Base-by-base conservation (phyloP, 2,329 filamentous ascomycete species). In the Aureobasidium sp. region DNA sequence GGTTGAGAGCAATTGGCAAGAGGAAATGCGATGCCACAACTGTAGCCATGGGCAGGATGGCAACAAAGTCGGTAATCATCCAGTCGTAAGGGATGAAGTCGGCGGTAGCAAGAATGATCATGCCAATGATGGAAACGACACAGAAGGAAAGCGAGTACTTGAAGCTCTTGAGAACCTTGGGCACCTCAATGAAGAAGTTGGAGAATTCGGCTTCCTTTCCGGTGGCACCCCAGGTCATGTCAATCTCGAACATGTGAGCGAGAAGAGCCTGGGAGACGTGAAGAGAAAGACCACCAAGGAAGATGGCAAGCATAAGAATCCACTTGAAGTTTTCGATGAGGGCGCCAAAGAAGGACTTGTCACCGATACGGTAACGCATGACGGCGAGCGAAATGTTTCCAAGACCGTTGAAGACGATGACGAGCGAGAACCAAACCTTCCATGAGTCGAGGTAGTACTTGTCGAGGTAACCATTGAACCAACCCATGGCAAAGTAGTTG, bases 211-310 rank as follows among this genome's bases (percentile, higher is more conserved):
- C 84, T 77, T 96, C 91, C 76, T 95, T 95, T 44, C 86, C 83
- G 0, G 91, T 95, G 1, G 90, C 86, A 56, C 90, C 90, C 90
- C 90, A 94, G 3, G 84, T 84, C 87, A 94, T 93, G 75, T 94
- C 83, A 71, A 93, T 85, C 76, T 89, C 85, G 72, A 94, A 89
- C 84, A 94, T 90, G 78, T 95, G 91, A 5, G 86, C 82, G 50
- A 94, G 76, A 37, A 96, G 79, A 1, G 90, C 90, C 72, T 92
- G 87, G 34, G 85, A 89, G 53, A 96, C 84, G 76, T 95, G 90
- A 39, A 95, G 82, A 1, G 86, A 89, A 55, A 94, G 80, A 42
- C 90, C 90, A 58, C 90, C 90, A 20, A 96, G 80, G 80, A 94
- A 95, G 72, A 94, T 87, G 64, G 87, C 87, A 52, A 93, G 79